Conservation (phyloP, 345 rosid species). For the Acer campestre region DNA sequence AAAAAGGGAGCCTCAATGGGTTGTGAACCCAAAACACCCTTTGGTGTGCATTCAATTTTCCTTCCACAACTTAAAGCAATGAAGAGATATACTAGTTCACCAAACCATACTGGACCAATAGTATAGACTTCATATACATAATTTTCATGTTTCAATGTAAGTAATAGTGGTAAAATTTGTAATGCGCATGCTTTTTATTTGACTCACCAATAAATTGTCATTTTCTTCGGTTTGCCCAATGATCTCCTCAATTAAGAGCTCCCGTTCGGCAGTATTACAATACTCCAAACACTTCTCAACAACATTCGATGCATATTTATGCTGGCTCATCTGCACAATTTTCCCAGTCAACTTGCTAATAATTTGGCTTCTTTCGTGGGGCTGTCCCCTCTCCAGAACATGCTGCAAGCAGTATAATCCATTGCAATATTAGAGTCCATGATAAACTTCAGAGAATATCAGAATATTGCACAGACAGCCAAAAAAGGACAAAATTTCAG, state of each 20-base stretch:
- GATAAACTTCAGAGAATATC: background rate
- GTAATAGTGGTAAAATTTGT: background rate
- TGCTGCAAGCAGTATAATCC: constrained; percentile 54
- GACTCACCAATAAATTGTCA: constrained; percentile 81
- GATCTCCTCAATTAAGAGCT: constrained; percentile 80
- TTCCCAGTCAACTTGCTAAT: constrained; percentile 78
- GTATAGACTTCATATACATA: background rate
- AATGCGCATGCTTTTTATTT: background rate
- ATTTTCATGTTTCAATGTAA: background rate
- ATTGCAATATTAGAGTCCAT: constrained; percentile 6
- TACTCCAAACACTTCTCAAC: constrained; percentile 94
- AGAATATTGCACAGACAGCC: background rate
- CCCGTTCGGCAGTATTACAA: constrained; percentile 70
- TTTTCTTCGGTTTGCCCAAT: constrained; percentile 73
- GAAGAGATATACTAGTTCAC: background rate
- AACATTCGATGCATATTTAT: constrained; percentile 95
- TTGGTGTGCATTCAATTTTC: no score
- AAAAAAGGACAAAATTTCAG: background rate
- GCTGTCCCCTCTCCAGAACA: constrained; percentile 87
- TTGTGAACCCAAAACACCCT: no score
- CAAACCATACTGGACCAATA: background rate
- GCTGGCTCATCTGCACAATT: constrained; percentile 93
- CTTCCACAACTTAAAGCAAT: background rate
- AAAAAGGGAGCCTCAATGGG: background rate
- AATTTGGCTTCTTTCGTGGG: constrained; percentile 72